Percentiles rank a stretch among this genome's conserved stretches.
Conservation (phyloP, 2,329 filamentous ascomycete species). For the Ophiostoma tasmaniense region DNA sequence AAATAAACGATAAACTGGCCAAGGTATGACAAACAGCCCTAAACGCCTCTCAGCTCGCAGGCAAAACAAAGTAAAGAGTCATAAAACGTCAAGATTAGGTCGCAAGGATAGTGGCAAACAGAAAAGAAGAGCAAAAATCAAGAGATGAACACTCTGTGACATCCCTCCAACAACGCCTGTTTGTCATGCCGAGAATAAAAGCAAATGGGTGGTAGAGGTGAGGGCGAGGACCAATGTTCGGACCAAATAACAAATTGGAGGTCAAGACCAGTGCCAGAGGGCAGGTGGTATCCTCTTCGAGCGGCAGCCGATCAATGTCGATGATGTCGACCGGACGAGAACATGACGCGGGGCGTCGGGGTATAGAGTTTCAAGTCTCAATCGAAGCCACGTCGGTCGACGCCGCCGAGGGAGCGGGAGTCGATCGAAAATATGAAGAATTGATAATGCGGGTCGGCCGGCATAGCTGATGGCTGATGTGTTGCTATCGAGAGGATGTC, state of each 20-base stretch:
- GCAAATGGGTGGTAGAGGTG: background rate
- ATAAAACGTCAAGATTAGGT: constrained; percentile 1
- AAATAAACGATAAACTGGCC: background rate
- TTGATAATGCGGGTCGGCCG: background rate
- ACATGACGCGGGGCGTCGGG: background rate
- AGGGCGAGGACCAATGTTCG: background rate
- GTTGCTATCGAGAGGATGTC: background rate
- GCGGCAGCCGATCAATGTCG: background rate
- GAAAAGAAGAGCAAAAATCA: background rate
- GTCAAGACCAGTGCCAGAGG: background rate
- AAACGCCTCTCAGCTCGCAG: constrained; percentile 5
- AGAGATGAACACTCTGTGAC: background rate
- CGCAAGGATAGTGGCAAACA: background rate
- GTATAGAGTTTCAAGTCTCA: background rate
- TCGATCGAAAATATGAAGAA: background rate
- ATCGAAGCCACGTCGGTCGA: background rate
- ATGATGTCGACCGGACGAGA: background rate
- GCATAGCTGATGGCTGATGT: background rate
- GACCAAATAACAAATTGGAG: background rate
- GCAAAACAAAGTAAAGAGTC: constrained; percentile 2
- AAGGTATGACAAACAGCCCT: background rate
- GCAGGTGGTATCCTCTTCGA: background rate
- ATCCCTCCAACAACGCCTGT: background rate
- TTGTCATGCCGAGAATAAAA: constrained; percentile 4
- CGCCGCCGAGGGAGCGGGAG: no score